phyloP scores from a whole-genome alignment of 768 basidiomycete species.

The Cystobasidiopsis lactophilus region DNA sequence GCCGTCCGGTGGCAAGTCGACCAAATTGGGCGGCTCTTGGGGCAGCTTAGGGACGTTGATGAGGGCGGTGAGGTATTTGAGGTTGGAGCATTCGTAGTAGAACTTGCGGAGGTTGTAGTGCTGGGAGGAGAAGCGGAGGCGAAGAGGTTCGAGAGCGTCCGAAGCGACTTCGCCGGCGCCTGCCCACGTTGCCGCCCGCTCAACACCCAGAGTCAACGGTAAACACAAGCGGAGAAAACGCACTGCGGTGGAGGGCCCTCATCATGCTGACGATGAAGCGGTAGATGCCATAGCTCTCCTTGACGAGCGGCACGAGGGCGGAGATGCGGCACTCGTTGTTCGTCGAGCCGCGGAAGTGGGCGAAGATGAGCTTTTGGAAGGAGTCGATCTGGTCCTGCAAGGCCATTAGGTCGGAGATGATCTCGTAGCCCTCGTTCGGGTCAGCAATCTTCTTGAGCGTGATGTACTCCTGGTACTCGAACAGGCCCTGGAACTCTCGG shows the following conservation, averaged over 20 bases:
- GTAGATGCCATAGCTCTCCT: constrained; percentile 98
- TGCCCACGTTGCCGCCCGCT: no score
- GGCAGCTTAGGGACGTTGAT: constrained; percentile 97
- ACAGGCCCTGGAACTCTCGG: constrained; percentile 93
- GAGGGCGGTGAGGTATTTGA: constrained; percentile 88
- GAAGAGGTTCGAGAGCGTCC: constrained; percentile 72
- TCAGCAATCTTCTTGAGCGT: constrained; percentile 93
- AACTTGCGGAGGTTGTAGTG: constrained; percentile 87
- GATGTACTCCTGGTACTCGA: constrained; percentile 97
- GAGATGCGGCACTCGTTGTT: constrained; percentile 98
- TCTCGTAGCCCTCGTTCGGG: constrained; percentile 98
- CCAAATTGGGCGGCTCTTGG: constrained; percentile 86
- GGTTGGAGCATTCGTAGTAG: constrained; percentile 97
- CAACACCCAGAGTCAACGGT: background rate
- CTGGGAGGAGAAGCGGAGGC: constrained; percentile 67
- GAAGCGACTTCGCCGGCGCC: constrained; percentile 57
- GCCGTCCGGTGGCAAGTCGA: constrained; percentile 46
- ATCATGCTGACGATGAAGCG: constrained; percentile 98
- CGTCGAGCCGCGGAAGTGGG: constrained; percentile 68
- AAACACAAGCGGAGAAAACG: constrained; percentile 18
- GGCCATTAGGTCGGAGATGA: constrained; percentile 89
- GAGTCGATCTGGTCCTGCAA: constrained; percentile 97
- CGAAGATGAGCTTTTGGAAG: constrained; percentile 92
- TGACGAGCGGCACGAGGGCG: constrained; percentile 81
- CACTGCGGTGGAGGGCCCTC: constrained; percentile 84